Evolutionary conservation across 257 asterid species (phyloP).

Genomic region (Fraxinus anomala): DNA sequence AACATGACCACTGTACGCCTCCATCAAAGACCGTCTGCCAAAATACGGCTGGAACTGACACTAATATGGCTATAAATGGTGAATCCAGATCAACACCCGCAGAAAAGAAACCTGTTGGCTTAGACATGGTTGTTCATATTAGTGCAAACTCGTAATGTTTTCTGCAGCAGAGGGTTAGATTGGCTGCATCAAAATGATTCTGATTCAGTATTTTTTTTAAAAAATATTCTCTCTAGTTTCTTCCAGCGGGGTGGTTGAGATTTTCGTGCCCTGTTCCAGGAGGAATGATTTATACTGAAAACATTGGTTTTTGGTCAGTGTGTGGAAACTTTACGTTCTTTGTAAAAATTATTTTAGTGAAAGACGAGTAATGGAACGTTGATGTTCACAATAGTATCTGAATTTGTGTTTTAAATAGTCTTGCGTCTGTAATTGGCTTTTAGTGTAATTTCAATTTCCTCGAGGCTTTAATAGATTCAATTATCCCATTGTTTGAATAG

Average conservation of each 20-base stretch:
- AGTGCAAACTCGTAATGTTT: constrained; percentile 49
- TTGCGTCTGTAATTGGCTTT: neutral
- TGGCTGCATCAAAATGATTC: neutral
- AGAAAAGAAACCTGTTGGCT: constrained; percentile 47
- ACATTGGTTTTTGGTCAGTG: constrained; percentile 31
- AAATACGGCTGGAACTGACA: constrained; percentile 36
- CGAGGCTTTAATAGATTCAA: neutral
- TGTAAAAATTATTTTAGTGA: constrained; percentile 36
- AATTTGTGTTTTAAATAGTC: no score
- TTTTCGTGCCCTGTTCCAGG: constrained; percentile 1
- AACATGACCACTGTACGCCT: constrained; percentile 68
- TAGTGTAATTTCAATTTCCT: neutral
- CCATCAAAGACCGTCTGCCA: constrained; percentile 48
- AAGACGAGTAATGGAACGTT: constrained; percentile 27
- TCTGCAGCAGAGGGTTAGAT: neutral
- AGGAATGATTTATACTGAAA: constrained; percentile 11
- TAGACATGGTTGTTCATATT: constrained; percentile 62
- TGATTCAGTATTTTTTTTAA: neutral
- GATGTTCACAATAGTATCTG: constrained; percentile 19
- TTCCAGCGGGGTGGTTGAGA: constrained; percentile 18
- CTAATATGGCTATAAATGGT: constrained; percentile 34
- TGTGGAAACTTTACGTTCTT: constrained; percentile 32
- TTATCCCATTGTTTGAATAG: neutral
- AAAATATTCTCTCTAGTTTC: neutral
- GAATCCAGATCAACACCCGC: constrained; percentile 55